These are phyloP conservation scores for Trichoderma lentiforme DNA, from an alignment of 2,329 filamentous ascomycete species.

Conservation along the genomic window DNA sequence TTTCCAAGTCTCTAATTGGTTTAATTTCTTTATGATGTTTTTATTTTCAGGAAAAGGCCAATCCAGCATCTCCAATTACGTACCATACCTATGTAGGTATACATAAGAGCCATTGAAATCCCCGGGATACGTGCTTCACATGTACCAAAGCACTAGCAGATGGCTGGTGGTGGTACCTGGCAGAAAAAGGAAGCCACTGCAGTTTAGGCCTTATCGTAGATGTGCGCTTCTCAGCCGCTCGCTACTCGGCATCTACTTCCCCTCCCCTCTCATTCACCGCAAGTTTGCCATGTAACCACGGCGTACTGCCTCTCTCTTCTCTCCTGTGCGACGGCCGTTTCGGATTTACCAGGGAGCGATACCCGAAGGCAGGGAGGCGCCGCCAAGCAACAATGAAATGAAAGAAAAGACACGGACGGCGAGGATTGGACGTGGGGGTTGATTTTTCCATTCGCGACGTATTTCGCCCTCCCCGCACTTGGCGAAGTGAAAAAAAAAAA, in stretches of 20 bases:
- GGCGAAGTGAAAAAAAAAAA: neutral
- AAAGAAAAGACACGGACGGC: neutral
- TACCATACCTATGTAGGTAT: neutral
- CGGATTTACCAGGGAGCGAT: neutral
- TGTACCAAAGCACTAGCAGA: neutral
- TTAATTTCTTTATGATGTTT: neutral
- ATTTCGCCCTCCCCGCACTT: neutral
- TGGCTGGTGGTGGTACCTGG: neutral
- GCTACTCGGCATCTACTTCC: conserved; percentile 9
- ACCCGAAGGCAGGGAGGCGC: neutral
- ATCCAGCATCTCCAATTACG: neutral
- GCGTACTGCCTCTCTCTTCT: neutral
- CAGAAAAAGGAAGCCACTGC: neutral
- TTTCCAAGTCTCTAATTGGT: neutral
- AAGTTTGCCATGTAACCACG: conserved; percentile 15
- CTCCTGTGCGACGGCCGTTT: neutral
- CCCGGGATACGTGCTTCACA: neutral
- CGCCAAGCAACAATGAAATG: conserved; percentile 12
- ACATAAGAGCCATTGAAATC: neutral
- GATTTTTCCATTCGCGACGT: neutral
- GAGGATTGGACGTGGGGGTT: neutral
- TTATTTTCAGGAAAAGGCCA: neutral
- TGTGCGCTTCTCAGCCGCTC: neutral
- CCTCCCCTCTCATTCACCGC: conserved; percentile 11
- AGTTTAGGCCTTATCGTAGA: neutral